phyloP scores from a whole-genome alignment of 805 yeast genomes.

The Scheffersomyces ergatensis region DNA sequence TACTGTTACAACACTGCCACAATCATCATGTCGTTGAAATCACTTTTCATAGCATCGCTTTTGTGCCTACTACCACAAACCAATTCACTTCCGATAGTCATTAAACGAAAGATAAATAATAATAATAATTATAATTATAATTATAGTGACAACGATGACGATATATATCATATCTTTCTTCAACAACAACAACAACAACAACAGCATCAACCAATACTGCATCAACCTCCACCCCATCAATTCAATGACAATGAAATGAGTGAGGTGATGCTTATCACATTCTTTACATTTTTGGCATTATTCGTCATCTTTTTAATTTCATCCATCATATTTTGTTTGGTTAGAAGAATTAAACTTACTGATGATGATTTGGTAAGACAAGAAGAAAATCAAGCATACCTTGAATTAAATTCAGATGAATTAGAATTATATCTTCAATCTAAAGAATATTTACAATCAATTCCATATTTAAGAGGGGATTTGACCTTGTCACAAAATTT shows the following conservation, averaged over 20 bases:
- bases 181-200: not conserved
- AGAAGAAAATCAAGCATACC: slow-evolving; percentile 56
- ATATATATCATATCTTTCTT: no score
- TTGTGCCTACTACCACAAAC: not conserved
- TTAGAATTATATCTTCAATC: slow-evolving; percentile 69
- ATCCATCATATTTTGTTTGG: slow-evolving; percentile 4
- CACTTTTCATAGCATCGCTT: not conserved
- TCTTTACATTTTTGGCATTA: slow-evolving; percentile 6
- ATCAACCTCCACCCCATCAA: not conserved
- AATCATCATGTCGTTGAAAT: no score
- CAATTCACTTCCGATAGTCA: not conserved
- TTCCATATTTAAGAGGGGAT: slow-evolving; percentile 40
- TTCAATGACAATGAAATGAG: not conserved
- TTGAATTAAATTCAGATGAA: slow-evolving; percentile 63
- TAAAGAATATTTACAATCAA: slow-evolving; percentile 40
- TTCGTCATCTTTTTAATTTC: slow-evolving; percentile 5
- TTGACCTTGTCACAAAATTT: slow-evolving; percentile 57
- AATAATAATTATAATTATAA: not conserved
- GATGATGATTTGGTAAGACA: slow-evolving; percentile 61
- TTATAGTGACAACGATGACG: not conserved
- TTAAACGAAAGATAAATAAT: not conserved
- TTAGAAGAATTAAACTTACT: slow-evolving; percentile 11
- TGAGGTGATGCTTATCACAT: slow-evolving; percentile 5
- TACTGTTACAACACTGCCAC: no score
- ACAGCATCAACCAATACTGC: not conserved